These are phyloP conservation scores for Hypoxylon perforatum DNA, from an alignment of 495 filamentous ascomycete species.

Conservation along the genomic window DNA sequence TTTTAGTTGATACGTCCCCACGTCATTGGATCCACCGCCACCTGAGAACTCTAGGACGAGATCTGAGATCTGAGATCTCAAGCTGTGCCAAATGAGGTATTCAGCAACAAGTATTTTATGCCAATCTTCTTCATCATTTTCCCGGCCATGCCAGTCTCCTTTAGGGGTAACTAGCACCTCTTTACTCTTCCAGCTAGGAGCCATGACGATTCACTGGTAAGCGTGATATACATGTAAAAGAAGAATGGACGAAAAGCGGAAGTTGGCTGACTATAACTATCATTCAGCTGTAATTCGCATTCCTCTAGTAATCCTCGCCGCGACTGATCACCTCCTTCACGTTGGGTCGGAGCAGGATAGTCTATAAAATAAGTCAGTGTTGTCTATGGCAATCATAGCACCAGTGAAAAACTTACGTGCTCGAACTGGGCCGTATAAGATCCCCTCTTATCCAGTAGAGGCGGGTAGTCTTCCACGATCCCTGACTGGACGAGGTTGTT, in stretches of 20 bases:
- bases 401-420: slow-evolving; percentile 72
- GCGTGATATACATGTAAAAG: background rate
- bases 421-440: slow-evolving; percentile 95
- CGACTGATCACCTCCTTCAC: slow-evolving; percentile 94
- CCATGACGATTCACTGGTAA: background rate
- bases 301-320: slow-evolving; percentile 82
- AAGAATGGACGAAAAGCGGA: no score
- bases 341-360: slow-evolving; percentile 84
- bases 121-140: background rate
- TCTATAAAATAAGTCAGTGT: slow-evolving; percentile 63
- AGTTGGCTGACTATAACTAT: background rate
- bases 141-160: no score
- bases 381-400: background rate
- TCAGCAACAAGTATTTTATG: background rate
- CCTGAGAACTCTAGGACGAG: background rate
- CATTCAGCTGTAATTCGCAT: background rate
- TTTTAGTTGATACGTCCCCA: background rate
- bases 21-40: slow-evolving; percentile 25
- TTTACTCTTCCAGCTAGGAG: no score
- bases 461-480: slow-evolving; percentile 91
- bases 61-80: background rate
- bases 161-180: no score
- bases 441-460: slow-evolving; percentile 90
- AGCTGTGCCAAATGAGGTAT: background rate
- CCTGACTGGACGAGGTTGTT: slow-evolving; percentile 87